Base-by-base conservation (phyloP, 148 eudicot genomes). In the Nepenthes mirabilis region DNA sequence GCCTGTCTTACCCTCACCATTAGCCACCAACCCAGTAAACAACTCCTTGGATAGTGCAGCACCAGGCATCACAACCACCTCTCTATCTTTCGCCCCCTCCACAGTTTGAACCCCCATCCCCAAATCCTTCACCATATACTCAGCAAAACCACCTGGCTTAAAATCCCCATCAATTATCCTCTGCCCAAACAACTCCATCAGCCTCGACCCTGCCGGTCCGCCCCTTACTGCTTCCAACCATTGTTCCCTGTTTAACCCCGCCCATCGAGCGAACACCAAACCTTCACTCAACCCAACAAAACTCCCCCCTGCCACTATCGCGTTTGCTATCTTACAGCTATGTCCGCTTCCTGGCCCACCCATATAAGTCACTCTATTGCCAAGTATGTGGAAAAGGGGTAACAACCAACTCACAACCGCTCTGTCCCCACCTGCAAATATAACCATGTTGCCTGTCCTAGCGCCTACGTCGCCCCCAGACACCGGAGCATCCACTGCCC, bases 81-180 rank as follows among this genome's bases (percentile, higher is more conserved):
- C 66, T 37, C 69, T 83, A 55, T 66, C 75, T 23, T 23, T 43
- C 9, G 7, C 74, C 35, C 59, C 83, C 37, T 66, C 87, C 57
- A 63, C 87, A 58, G 74, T 77, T 71, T 91, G 77, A 48, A 83
- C 75, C 35, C 85, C 95, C 97, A 87, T 84, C 11, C 97, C 95
- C 88, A 91, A 72, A 48, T 91, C 95, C 77, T 91, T 91, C 61
- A 91, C 90, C 89, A 91, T 91, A 45, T 91, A 91, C 80, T 91
- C 90, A 6, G 82, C 85, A 73, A 91, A 87, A 62, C 89, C 97
- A 47, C 97, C 97, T 0, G 95, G 79, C 72, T 53, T 76, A 63
- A 81, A 91, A 55, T 91, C 95, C 76, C 80, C 80, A 43, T 52
- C 79, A 34, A 87, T 73, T 81, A 91, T 87, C 75, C 95, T 77